phyloP scores from a whole-genome alignment of 148 eudicot species.

The Diospyros lotus region DNA sequence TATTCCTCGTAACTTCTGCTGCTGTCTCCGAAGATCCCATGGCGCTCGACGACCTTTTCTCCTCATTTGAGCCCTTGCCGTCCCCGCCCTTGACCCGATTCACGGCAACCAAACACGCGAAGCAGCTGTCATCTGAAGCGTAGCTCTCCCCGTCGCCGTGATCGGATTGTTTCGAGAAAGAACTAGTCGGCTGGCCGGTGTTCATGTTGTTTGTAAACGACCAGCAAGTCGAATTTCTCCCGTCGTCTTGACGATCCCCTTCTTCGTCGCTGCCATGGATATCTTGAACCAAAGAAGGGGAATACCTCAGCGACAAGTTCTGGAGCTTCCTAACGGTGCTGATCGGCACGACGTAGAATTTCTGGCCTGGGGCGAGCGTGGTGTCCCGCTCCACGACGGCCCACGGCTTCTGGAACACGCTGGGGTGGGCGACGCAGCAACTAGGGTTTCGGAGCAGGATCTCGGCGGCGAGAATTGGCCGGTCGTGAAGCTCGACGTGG shows the following conservation, averaged over 20 bases:
- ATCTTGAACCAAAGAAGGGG: slow-evolving; percentile 6
- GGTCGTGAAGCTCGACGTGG: slow-evolving; percentile 34
- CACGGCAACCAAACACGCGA: slow-evolving; percentile 13
- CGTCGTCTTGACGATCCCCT: not conserved
- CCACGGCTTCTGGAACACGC: slow-evolving; percentile 39
- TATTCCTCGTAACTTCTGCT: not conserved
- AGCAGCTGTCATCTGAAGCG: slow-evolving; percentile 5
- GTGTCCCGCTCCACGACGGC: slow-evolving; percentile 31
- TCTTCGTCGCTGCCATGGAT: not conserved
- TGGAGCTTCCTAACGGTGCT: slow-evolving; percentile 30
- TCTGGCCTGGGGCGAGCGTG: slow-evolving; percentile 31
- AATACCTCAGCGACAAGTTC: slow-evolving; percentile 7
- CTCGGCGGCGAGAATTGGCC: slow-evolving; percentile 35
- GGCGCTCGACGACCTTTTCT: slow-evolving; percentile 11
- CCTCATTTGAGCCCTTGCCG: not conserved
- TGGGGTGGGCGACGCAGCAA: slow-evolving; percentile 29
- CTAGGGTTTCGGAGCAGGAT: slow-evolving; percentile 29
- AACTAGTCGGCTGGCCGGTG: not conserved
- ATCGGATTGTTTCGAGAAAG: slow-evolving; percentile 1
- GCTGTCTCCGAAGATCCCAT: slow-evolving; percentile 7
- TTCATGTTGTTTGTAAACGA: slow-evolving; percentile 1
- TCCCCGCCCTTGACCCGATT: slow-evolving; percentile 7
- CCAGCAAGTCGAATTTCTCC: slow-evolving; percentile 3
- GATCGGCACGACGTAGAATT: slow-evolving; percentile 34
- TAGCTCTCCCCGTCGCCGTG: not conserved